phyloP scores from a whole-genome alignment of 352 stramenopile genomes.

The Pythium biforme region DNA sequence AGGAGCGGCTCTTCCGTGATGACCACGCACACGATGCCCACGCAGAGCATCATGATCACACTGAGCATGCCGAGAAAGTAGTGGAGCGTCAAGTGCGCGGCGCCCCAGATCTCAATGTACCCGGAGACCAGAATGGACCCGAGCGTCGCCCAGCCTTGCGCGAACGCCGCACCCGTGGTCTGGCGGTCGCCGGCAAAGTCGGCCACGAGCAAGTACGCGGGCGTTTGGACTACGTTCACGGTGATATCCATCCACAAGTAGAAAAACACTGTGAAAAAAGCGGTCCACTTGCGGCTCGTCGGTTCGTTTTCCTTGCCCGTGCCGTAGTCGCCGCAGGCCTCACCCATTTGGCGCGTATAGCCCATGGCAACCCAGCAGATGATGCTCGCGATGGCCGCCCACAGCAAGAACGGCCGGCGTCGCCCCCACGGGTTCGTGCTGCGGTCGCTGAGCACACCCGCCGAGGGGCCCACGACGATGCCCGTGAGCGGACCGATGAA shows the following conservation, averaged over 20 bases:
- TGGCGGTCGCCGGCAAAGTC: conserved; percentile 56
- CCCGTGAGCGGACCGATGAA: conserved; percentile 47
- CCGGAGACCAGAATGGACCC: conserved; percentile 43
- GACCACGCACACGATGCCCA: conserved; percentile 28
- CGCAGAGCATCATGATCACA: conserved; percentile 34
- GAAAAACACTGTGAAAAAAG: conserved; percentile 45
- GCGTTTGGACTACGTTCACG: conserved; percentile 47
- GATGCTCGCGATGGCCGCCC: conserved; percentile 30
- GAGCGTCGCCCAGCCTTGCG: conserved; percentile 44
- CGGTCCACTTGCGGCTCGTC: conserved; percentile 41
- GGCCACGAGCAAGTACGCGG: conserved; percentile 42
- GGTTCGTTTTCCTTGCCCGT: conserved; percentile 27
- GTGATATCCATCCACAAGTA: conserved; percentile 64
- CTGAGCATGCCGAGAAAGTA: conserved; percentile 52
- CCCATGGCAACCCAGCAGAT: conserved; percentile 54
- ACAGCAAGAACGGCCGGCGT: conserved; percentile 37
- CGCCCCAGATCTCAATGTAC: conserved; percentile 48
- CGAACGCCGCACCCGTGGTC: conserved; percentile 41
- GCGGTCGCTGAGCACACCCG: conserved; percentile 49
- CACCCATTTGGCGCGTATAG: conserved; percentile 44
- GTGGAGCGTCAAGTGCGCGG: conserved; percentile 42
- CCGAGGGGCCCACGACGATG: conserved; percentile 43
- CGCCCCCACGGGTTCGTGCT: conserved; percentile 35
- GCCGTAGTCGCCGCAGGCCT: conserved; percentile 43
- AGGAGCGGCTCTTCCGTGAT: conserved; percentile 39